Base-by-base conservation (phyloP, 73 alveolate species). In the Paramecium pentaurelia region DNA sequence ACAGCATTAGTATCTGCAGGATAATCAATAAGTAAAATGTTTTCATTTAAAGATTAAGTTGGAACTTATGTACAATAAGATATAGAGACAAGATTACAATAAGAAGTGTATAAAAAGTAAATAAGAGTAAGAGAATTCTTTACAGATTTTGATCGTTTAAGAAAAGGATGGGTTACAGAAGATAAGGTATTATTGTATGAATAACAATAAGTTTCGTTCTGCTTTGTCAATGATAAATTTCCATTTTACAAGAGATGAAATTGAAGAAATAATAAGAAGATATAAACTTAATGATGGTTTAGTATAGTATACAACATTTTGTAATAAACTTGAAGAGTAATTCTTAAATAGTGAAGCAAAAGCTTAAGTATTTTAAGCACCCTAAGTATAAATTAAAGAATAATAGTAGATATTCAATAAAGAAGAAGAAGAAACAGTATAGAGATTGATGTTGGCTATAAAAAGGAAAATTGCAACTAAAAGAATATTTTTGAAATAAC, bases 131-230 rank as follows among this genome's bases (percentile, higher is more conserved):
- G 96, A 70, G 98, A 96, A 88, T 96, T 96, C 95, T 96, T 96
- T 92, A 60, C 44, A 32, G 99, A 97, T 92, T 97, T 97, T 70
- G 99, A 97, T 91, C 88, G 98, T 45, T 95, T 97, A 14, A 77
- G 99, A 70, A 97, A 97, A 94, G 99, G 99, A 8, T 86, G 92
- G 38, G 98, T 96, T 30, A 94, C 97, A 71, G 99, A 97, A 86
- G 98, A 87, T 77, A 87, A 87, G 71, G 93, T 86, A 86, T 58
- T 36, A 60, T 11, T 44, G 8, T 45, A 44, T 42, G 42, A 5
- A 68, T 37, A 16, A 83, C 32, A 18, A 54, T 7, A 75, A 94
- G 96, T 95, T 95, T 88, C 92, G 97, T 30, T 85, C 96, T 16
- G 95, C 96, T 54, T 88, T 95, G 34, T 95, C 96, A 5, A 95